Percentiles rank a stretch among this genome's conserved stretches.
phyloP scores from a whole-genome alignment of 306 rosid species.

The Crotalaria pallida region DNA sequence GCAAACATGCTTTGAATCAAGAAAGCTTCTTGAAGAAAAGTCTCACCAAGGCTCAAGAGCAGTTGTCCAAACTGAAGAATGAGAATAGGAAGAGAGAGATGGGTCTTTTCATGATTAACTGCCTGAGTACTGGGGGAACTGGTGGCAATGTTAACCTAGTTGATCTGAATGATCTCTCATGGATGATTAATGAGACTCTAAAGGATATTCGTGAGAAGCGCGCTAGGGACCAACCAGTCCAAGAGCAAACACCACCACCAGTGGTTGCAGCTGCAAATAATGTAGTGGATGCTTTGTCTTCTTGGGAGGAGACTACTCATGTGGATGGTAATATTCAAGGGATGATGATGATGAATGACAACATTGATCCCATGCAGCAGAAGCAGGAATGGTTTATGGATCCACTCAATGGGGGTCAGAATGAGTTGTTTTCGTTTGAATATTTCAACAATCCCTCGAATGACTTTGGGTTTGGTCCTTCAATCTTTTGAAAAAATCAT shows the following conservation, averaged over 20 bases:
- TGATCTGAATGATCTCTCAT: conserved; percentile 9
- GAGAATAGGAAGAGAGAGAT: conserved; percentile 18
- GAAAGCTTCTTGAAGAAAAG: conserved; percentile 16
- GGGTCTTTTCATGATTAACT: background rate
- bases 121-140: background rate
- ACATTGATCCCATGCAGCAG: background rate
- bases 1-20: conserved; percentile 26
- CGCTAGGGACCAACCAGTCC: background rate
- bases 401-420: background rate
- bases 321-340: too few relatives aligned
- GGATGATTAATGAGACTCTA: conserved; percentile 5
- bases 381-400: background rate
- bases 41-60: conserved; percentile 13
- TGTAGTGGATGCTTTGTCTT: too few relatives aligned
- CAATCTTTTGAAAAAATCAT: background rate
- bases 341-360: background rate
- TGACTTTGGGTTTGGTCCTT: background rate
- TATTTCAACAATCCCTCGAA: background rate
- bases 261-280: too few relatives aligned
- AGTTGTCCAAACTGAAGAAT: background rate
- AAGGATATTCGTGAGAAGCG: background rate
- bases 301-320: too few relatives aligned
- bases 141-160: background rate
- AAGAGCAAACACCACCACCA: background rate
- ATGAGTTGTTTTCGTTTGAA: conserved; percentile 12